Conservation (phyloP, 2,329 filamentous ascomycete species). For the Cercospora sojina region DNA sequence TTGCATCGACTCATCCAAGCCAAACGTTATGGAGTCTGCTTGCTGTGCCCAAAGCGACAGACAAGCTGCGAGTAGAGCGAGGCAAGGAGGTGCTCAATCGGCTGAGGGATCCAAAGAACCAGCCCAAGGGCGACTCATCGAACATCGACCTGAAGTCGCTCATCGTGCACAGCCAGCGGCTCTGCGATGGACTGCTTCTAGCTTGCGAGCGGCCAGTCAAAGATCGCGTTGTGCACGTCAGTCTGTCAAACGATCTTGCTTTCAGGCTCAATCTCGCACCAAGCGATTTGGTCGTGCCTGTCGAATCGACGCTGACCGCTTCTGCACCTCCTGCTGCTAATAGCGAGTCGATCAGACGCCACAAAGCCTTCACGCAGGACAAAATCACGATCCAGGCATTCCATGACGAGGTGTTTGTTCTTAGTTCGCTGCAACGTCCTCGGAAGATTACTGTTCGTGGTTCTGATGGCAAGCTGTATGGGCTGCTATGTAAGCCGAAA, state of each 20-base stretch:
- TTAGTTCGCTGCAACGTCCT: slow-evolving; percentile 89
- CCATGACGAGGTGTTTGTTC: slow-evolving; percentile 81
- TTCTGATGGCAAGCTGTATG: slow-evolving; percentile 84
- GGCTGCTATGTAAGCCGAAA: slow-evolving; percentile 93
- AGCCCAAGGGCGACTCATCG: slow-evolving; percentile 55
- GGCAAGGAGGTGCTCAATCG: slow-evolving; percentile 44
- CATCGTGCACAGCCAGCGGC: slow-evolving; percentile 74
- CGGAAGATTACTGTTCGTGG: slow-evolving; percentile 84
- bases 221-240: slow-evolving; percentile 68
- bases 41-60: slow-evolving; percentile 78
- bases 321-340: slow-evolving; percentile 73
- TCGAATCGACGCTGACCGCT: slow-evolving; percentile 79
- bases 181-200: slow-evolving; percentile 76
- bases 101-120: slow-evolving; percentile 53
- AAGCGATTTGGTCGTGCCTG: slow-evolving; percentile 81
- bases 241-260: slow-evolving; percentile 71
- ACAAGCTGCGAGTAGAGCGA: slow-evolving; percentile 63
- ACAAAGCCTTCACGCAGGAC: slow-evolving; percentile 84
- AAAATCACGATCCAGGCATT: slow-evolving; percentile 80
- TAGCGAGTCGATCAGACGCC: slow-evolving; percentile 63
- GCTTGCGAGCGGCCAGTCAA: slow-evolving; percentile 79
- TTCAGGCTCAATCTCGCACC: slow-evolving; percentile 84
- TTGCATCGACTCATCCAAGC: slow-evolving; percentile 82
- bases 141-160: slow-evolving; percentile 65
- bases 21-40: slow-evolving; percentile 91